Base-by-base conservation (phyloP, 192 early-diverging fungal genomes). In the Rhizoclosmatium sp. region DNA sequence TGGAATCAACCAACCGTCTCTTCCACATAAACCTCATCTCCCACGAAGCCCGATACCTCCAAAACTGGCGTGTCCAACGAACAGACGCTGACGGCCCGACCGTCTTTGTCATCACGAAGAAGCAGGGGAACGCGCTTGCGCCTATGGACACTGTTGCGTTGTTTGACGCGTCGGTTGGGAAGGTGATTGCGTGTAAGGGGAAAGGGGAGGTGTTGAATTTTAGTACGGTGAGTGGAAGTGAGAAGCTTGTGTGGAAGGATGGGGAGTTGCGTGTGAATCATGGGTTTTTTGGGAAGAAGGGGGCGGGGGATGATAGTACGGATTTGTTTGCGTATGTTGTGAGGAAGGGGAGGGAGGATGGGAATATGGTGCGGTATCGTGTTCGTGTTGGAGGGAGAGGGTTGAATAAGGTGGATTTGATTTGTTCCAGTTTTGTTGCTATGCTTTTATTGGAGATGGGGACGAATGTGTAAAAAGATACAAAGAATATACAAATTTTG, bases 351-450 rank as follows among this genome's bases (percentile, higher is more conserved):
- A 56, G 19, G 54, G 54, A 56, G 54, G 54, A n/a, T 56, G 54
- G 54, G 19, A 31, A 31, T 31, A 0, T 56, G 54, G 19, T n/a
- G 51, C 47, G 71, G 39, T 42, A 10, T 7, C 47, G 71, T 7
- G 12, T 72, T 54, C 47, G 71, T 31, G 39, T 72, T 59, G 71
- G 71, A 7, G 71, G 71, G 54, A 14, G 54, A 14, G 71, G 71
- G 10, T 54, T 72, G 71, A 21, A 41, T 31, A 54, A 59, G 16
- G 71, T 72, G 19, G 71, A 72, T 10, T 44, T 72, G 10, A 19
- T 54, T 59, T 12, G 54, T 65, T 12, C 21, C 9, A 65, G 62
- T 41, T 65, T 65, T 65, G 21, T 65, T 12, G 62, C 56, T 58
- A 21, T 58, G 14, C 56, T 58, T 14, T 16, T 58, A 1, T 58